These are phyloP conservation scores for Alternaria gaisen DNA, from an alignment of 2,329 filamentous ascomycete species.

Conservation along the genomic window DNA sequence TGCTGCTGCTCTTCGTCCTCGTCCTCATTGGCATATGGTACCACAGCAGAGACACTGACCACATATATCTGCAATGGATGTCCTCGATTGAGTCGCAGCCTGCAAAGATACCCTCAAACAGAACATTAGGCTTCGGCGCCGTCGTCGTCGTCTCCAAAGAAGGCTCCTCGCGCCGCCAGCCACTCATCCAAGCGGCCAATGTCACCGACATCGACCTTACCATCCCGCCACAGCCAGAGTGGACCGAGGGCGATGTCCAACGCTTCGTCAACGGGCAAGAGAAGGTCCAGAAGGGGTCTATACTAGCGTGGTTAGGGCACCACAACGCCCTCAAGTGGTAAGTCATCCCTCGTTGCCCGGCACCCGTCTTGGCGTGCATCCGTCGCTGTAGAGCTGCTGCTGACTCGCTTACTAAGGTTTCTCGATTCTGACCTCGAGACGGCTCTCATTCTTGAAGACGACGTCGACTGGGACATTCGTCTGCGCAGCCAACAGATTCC, in stretches of 20 bases:
- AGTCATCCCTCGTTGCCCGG: constrained; percentile 12
- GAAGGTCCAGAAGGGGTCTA: constrained; percentile 51
- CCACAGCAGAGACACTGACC: constrained; percentile 38
- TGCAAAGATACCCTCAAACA: constrained; percentile 43
- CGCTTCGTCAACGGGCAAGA: constrained; percentile 47
- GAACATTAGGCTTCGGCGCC: constrained; percentile 53
- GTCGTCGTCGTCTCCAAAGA: constrained; percentile 54
- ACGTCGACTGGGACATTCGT: constrained; percentile 58
- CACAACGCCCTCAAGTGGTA: constrained; percentile 54
- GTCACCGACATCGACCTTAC: constrained; percentile 55
- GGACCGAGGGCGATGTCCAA: constrained; percentile 54
- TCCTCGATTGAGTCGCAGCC: constrained; percentile 36
- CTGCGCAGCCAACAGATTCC: constrained; percentile 55
- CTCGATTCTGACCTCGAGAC: constrained; percentile 54
- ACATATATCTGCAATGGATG: constrained; percentile 42
- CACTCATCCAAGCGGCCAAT: constrained; percentile 54
- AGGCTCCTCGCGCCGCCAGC: constrained; percentile 50
- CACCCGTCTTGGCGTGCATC: constrained; percentile 22
- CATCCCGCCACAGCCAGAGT: constrained; percentile 54
- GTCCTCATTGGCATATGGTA: constrained; percentile 40
- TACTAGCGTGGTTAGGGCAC: constrained; percentile 57
- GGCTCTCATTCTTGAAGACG: constrained; percentile 56
- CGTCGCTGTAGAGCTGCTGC: constrained; percentile 10
- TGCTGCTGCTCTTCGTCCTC: constrained; percentile 40
- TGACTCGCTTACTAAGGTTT: constrained; percentile 46